Evolutionary conservation across 2,329 filamentous ascomycete genomes (phyloP).

Genomic region (Chalaropsis thielavioides): DNA sequence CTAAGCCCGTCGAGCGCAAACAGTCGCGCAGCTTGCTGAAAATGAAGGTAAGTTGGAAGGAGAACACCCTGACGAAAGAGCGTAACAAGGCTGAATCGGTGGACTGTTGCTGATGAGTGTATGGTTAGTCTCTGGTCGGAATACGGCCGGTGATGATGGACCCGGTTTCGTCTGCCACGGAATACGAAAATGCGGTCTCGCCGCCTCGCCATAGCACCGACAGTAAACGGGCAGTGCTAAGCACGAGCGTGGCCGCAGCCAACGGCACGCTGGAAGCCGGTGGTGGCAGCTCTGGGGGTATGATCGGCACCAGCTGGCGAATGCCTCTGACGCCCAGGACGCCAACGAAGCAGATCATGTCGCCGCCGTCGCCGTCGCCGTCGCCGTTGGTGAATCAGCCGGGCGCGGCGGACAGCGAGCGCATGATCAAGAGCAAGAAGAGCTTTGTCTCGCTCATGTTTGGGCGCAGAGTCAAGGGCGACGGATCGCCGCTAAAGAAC

Average conservation of each 20-base stretch:
- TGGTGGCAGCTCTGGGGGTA: not conserved
- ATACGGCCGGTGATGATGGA: not conserved
- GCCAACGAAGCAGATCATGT: not conserved
- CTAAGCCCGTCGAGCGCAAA: not conserved
- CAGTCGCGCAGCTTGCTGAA: not conserved
- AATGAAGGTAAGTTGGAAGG: not conserved
- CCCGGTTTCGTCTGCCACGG: not conserved
- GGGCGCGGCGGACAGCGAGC: not conserved
- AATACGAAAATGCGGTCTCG: not conserved
- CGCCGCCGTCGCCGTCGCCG: not conserved
- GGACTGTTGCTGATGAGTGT: no score
- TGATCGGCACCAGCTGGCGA: not conserved
- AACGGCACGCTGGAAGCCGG: not conserved
- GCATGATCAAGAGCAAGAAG: slow-evolving; percentile 27
- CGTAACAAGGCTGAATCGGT: no score
- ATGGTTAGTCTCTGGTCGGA: not conserved
- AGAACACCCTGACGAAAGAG: not conserved
- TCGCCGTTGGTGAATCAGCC: not conserved
- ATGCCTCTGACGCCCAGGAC: not conserved
- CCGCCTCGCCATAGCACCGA: slow-evolving; percentile 1
- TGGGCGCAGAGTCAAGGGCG: slow-evolving; percentile 10
- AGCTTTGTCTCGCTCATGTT: slow-evolving; percentile 36
- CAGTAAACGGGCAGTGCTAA: not conserved
- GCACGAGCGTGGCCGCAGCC: not conserved
- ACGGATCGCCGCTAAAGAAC: slow-evolving; percentile 3